Evolutionary conservation across 202 grass and related monocot species (phyloP).

Genomic region (Cymbopogon flexuosus): DNA sequence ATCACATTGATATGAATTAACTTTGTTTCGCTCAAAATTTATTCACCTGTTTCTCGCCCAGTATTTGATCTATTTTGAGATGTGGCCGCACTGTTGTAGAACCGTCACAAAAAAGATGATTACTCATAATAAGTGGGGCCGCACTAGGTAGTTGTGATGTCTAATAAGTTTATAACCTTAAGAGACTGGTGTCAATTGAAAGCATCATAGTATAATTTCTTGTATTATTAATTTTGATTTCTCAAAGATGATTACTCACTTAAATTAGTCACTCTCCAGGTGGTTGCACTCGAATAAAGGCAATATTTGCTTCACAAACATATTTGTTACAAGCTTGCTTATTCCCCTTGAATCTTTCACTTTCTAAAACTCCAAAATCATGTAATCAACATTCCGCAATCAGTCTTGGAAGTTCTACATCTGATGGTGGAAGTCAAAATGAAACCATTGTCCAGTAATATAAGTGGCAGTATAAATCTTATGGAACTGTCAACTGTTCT

Average conservation of each 20-base stretch:
- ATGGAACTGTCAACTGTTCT: background rate
- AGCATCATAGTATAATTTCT: background rate
- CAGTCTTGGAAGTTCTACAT: background rate
- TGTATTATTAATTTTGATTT: background rate
- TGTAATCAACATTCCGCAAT: background rate
- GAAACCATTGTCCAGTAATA: background rate
- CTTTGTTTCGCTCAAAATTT: constrained; percentile 20
- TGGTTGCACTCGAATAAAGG: background rate
- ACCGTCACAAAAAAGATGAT: background rate
- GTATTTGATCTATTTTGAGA: background rate
- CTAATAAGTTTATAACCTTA: background rate
- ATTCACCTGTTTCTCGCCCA: background rate
- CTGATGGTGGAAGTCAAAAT: background rate
- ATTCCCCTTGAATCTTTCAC: background rate
- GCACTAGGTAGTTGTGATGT: background rate
- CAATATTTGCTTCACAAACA: background rate
- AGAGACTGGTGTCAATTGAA: background rate
- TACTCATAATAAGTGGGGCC: background rate
- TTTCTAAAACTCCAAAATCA: background rate
- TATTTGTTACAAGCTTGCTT: background rate
- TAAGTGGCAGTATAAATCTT: background rate
- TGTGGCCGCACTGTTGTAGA: no score
- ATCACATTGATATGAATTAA: background rate
- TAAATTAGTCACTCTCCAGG: background rate
- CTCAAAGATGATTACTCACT: background rate